phyloP scores from a whole-genome alignment of 2,329 filamentous ascomycete species.

The Ceratocystiopsis sp. region DNA sequence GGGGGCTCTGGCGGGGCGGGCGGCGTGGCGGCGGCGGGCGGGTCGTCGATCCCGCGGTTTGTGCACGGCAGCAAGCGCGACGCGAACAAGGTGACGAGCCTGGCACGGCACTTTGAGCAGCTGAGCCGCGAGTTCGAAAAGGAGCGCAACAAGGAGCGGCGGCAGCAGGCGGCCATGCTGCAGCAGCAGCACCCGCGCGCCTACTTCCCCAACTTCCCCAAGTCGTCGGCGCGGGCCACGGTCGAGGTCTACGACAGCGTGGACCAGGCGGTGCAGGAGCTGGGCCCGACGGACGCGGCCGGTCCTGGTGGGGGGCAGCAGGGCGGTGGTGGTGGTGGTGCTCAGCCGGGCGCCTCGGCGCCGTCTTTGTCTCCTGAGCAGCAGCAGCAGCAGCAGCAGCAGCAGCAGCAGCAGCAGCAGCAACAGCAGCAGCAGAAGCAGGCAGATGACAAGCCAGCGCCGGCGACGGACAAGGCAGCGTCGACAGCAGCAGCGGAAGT shows the following conservation, averaged over 20 bases:
- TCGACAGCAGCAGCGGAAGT: neutral
- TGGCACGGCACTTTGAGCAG: constrained; percentile 93
- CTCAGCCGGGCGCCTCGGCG: too few relatives aligned
- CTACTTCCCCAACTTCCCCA: constrained; percentile 45
- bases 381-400: neutral
- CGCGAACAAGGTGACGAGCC: constrained; percentile 67
- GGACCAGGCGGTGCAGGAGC: constrained; percentile 78
- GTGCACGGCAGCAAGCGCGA: constrained; percentile 47
- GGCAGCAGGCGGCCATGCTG: constrained; percentile 62
- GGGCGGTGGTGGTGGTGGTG: too few relatives aligned
- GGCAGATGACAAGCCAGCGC: too few relatives aligned
- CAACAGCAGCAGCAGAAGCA: neutral
- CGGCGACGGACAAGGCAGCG: neutral
- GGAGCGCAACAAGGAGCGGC: constrained; percentile 72
- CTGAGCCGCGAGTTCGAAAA: constrained; percentile 93
- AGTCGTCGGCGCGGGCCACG: constrained; percentile 85
- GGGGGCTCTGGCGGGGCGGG: constrained; percentile 15
- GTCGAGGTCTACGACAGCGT: constrained; percentile 94
- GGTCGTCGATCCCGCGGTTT: constrained; percentile 79
- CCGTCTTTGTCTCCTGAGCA: too few relatives aligned
- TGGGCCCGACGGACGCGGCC: constrained; percentile 36
- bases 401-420: neutral
- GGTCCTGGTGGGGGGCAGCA: neutral
- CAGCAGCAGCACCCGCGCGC: constrained; percentile 51
- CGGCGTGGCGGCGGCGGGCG: too few relatives aligned